A percentile compares a stretch with the other conserved stretches of the same genome.
These are phyloP conservation scores for Populus simonii DNA, from an alignment of 345 rosid species.

Conservation along the genomic window DNA sequence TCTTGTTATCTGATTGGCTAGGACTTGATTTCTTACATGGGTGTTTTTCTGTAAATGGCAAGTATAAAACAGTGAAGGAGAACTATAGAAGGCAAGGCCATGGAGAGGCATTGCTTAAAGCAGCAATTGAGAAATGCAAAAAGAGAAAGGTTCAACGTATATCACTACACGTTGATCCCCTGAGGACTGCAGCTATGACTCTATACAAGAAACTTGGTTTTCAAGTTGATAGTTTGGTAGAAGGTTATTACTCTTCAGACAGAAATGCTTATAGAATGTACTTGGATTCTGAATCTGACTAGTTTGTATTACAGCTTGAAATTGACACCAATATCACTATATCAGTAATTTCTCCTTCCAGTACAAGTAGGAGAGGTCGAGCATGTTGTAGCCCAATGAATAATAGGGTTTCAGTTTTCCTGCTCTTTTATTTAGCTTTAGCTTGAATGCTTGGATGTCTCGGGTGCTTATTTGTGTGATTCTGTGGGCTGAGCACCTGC, in stretches of 20 bases:
- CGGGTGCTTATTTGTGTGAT: too few relatives aligned
- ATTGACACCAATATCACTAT: too few relatives aligned
- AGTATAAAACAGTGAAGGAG: slow-evolving; percentile 56
- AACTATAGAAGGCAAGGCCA: slow-evolving; percentile 55
- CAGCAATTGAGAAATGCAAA: slow-evolving; percentile 66
- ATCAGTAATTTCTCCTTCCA: too few relatives aligned
- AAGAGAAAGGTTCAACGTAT: slow-evolving; percentile 60
- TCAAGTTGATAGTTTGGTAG: slow-evolving; percentile 51
- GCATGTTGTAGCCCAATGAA: too few relatives aligned
- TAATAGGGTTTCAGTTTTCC: too few relatives aligned
- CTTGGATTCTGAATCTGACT: slow-evolving; percentile 47
- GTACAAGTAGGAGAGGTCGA: too few relatives aligned
- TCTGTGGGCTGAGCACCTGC: too few relatives aligned
- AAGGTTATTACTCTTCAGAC: slow-evolving; percentile 65
- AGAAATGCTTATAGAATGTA: slow-evolving; percentile 79
- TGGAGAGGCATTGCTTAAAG: slow-evolving; percentile 67
- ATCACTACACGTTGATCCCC: slow-evolving; percentile 75
- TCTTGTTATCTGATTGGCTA: not conserved
- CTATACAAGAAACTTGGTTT: slow-evolving; percentile 75
- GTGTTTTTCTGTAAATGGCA: not conserved
- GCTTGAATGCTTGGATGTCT: too few relatives aligned
- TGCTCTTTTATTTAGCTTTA: too few relatives aligned
- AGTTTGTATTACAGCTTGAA: not conserved
- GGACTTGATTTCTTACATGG: not conserved
- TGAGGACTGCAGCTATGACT: slow-evolving; percentile 57